A percentile compares a stretch with the other conserved stretches of the same genome.
Conservation (phyloP, 2,329 filamentous ascomycete species). For the Neofusicoccum sp. region DNA sequence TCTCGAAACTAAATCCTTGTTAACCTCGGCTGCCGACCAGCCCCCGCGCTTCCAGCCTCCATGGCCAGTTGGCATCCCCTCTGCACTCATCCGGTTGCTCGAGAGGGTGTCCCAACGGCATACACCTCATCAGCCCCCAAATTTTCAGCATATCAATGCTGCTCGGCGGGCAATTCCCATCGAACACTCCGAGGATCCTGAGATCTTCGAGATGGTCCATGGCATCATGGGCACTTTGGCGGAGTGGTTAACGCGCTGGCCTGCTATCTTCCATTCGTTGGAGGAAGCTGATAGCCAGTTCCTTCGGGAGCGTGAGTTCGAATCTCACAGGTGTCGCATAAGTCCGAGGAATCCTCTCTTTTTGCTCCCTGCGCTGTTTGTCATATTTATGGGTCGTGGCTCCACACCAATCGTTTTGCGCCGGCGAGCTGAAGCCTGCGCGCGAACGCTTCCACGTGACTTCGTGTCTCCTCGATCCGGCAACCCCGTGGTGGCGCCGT, state of each 20-base stretch:
- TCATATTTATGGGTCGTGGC: too few relatives aligned
- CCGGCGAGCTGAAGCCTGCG: not conserved
- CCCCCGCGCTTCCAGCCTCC: too few relatives aligned
- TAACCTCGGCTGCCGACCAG: too few relatives aligned
- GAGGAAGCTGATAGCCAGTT: constrained; percentile 13
- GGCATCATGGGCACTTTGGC: constrained; percentile 7
- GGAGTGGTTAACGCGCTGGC: constrained; percentile 19
- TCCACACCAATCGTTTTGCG: not conserved
- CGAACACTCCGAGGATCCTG: not conserved
- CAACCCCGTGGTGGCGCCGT: not conserved
- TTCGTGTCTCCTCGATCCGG: not conserved
- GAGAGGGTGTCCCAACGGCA: not conserved
- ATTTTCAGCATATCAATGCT: not conserved
- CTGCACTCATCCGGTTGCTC: too few relatives aligned
- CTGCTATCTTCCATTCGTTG: not conserved
- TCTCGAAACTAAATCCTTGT: too few relatives aligned
- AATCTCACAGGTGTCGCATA: constrained; percentile 16
- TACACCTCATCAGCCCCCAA: not conserved
- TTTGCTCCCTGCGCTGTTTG: not conserved
- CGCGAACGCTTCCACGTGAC: too few relatives aligned
- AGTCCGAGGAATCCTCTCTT: not conserved
- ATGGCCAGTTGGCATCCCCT: too few relatives aligned
- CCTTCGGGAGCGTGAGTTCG: constrained; percentile 18
- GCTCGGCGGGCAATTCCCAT: not conserved
- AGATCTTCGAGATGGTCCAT: not conserved